Evolutionary conservation across 306 rosid genomes (phyloP).

Genomic region (Cicer chorassanicum): DNA sequence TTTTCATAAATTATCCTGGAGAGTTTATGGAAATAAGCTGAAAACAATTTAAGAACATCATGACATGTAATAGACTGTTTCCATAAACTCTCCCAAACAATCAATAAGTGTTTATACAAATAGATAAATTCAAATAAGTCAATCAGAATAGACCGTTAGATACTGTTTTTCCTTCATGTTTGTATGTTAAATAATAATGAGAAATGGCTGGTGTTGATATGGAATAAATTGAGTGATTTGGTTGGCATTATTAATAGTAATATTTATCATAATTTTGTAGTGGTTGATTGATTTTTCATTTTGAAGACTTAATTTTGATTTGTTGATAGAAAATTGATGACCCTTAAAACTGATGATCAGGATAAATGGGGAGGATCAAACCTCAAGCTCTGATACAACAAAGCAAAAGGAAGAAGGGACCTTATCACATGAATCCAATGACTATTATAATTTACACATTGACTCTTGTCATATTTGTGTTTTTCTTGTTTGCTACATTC

Average conservation of each 20-base stretch:
- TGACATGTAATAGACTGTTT: too few species aligned
- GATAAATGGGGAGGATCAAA: conserved; percentile 64
- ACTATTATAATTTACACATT: conserved; percentile 50
- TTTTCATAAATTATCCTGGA: too few species aligned
- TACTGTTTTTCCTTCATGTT: too few species aligned
- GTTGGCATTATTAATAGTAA: conserved; percentile 2
- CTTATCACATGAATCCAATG: conserved; percentile 52
- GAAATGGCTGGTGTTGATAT: neutral
- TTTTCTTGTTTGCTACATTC: conserved; percentile 50
- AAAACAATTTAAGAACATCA: too few species aligned
- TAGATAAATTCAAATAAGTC: too few species aligned
- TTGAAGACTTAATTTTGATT: conserved; percentile 18
- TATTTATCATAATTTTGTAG: conserved; percentile 17
- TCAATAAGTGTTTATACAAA: too few species aligned
- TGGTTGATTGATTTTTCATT: conserved; percentile 5
- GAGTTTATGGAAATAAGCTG: too few species aligned
- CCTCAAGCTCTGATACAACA: conserved; percentile 68
- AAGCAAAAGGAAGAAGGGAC: conserved; percentile 74
- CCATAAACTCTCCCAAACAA: too few species aligned
- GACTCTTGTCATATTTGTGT: conserved; percentile 49
- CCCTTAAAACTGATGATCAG: conserved; percentile 40
- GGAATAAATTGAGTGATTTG: conserved; percentile 2
- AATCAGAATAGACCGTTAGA: too few species aligned
- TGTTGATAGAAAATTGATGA: conserved; percentile 33
- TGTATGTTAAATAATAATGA: neutral